Base-by-base conservation (phyloP, 2,329 filamentous ascomycete genomes). In the Epichloe scottii region DNA sequence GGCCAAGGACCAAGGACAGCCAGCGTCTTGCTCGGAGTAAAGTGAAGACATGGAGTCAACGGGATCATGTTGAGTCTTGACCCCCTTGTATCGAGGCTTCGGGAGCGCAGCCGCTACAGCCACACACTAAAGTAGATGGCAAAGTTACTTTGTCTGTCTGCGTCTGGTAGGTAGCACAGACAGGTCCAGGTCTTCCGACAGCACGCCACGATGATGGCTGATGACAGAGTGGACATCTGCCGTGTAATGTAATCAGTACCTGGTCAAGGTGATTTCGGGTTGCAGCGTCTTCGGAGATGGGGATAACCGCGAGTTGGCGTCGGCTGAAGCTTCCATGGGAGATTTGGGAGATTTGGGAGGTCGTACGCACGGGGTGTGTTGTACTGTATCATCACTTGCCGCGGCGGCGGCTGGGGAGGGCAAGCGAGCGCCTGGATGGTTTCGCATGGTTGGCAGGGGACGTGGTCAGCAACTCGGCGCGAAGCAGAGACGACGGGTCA, bases 11-110 rank as follows among this genome's bases (percentile, higher is more conserved):
- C 26, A 30, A 1, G 26, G 26, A 30, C 26, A 11, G 26, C 26
- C 26, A 30, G 26, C 26, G 8, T 30, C 26, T 30, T 30, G 26
- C 26, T 30, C 26, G 26, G 26, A 30, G 26, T 11, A 30, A 30
- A 11, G 8, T 4, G 10, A 30, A 30, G 26, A 30, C 3, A 30
- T 30, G 26, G 26, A 30, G 8, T 10, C 26, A 30, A 30, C 8
- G 26, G 26, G 26, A 30, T 4, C 4, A 11, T 30, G 26, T 30
- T 11, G 26, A 30, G 26, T 11, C 26, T 30, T 30, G 26, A 11
- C 26, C 26, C 33, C 30, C 33, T 39, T 38, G 47, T 23, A 17
- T 33, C 48, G 48, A 50, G 51, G 51, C 51, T 53, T 50, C 51
- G 51, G 48, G 48, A 48, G 44, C 23, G 43, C n/a, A 34, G 38